phyloP scores from a whole-genome alignment of 139 green algal species.

The Nannochloris sp. region DNA sequence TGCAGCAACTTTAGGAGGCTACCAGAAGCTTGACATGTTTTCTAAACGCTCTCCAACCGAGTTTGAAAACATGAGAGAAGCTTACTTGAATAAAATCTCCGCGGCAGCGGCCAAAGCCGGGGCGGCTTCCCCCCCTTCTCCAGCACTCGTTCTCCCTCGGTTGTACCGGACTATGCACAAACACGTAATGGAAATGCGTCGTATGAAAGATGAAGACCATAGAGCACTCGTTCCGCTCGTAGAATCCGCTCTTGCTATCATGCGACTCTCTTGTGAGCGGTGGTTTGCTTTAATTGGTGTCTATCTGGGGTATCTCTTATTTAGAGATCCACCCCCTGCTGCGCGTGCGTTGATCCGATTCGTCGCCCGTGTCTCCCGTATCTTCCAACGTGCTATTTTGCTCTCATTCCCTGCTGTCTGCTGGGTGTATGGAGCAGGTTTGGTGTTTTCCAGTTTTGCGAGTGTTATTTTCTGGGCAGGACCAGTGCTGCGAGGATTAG shows the following conservation, averaged over 20 bases:
- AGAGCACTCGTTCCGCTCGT: conserved; percentile 53
- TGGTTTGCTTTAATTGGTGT: conserved; percentile 71
- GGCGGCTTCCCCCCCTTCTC: too few relatives aligned
- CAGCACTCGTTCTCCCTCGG: not conserved
- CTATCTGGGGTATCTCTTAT: conserved; percentile 60
- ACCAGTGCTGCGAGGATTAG: conserved; percentile 8
- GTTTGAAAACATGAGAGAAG: too few relatives aligned
- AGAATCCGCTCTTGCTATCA: conserved; percentile 67
- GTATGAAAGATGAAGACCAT: conserved; percentile 40
- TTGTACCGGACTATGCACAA: conserved; percentile 22
- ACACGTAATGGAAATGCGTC: conserved; percentile 17
- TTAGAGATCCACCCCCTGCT: conserved; percentile 30
- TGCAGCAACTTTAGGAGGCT: not conserved
- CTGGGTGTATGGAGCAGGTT: conserved; percentile 74
- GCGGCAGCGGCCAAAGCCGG: too few relatives aligned
- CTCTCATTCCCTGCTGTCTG: conserved; percentile 76
- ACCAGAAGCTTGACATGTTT: not conserved
- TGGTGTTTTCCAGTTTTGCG: conserved; percentile 64
- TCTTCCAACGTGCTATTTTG: conserved; percentile 66
- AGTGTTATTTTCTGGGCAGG: conserved; percentile 70
- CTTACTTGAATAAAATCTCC: too few relatives aligned
- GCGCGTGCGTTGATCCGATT: conserved; percentile 30
- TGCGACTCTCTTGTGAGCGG: conserved; percentile 77
- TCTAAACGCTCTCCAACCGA: not conserved
- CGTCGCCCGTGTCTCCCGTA: conserved; percentile 30